A percentile compares a stretch with the other conserved stretches of the same genome.
Evolutionary conservation across 208 protist species (phyloP).

Genomic region (Trypanosoma avium): DNA sequence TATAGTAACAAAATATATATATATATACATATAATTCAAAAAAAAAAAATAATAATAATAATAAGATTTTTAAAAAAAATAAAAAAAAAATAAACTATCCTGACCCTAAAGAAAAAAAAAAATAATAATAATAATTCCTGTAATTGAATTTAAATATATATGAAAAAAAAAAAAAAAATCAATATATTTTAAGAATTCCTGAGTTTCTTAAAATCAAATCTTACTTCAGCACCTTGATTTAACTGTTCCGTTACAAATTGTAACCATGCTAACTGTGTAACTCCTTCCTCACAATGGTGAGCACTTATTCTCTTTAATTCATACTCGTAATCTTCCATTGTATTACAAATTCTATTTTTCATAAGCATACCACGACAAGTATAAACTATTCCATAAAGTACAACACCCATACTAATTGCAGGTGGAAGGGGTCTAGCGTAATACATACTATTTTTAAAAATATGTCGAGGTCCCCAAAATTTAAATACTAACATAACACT

Average conservation of each 20-base stretch:
- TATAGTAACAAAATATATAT: constrained; percentile 8
- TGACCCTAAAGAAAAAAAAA: constrained; percentile 3
- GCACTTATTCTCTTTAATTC: constrained; percentile 89
- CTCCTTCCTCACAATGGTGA: constrained; percentile 86
- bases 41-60: constrained; percentile 5
- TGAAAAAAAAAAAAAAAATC: constrained; percentile 15
- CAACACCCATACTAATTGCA: constrained; percentile 85
- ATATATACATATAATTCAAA: no score
- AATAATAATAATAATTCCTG: not conserved
- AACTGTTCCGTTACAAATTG: constrained; percentile 88
- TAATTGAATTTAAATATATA: constrained; percentile 6
- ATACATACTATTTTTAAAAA: constrained; percentile 91
- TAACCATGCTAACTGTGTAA: constrained; percentile 86
- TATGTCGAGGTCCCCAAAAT: constrained; percentile 83
- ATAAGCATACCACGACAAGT: constrained; percentile 89
- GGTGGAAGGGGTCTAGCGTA: constrained; percentile 81
- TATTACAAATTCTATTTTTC: constrained; percentile 80
- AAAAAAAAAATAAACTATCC: constrained; percentile 12
- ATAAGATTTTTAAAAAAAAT: constrained; percentile 8
- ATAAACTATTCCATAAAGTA: constrained; percentile 81
- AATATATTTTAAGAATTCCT: constrained; percentile 24
- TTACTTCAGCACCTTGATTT: constrained; percentile 70
- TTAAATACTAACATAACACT: constrained; percentile 73
- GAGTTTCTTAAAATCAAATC: constrained; percentile 89
- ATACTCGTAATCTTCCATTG: constrained; percentile 93